Conservation (phyloP, 176 grass and related monocot genomes). For the Zoysia japonica region DNA sequence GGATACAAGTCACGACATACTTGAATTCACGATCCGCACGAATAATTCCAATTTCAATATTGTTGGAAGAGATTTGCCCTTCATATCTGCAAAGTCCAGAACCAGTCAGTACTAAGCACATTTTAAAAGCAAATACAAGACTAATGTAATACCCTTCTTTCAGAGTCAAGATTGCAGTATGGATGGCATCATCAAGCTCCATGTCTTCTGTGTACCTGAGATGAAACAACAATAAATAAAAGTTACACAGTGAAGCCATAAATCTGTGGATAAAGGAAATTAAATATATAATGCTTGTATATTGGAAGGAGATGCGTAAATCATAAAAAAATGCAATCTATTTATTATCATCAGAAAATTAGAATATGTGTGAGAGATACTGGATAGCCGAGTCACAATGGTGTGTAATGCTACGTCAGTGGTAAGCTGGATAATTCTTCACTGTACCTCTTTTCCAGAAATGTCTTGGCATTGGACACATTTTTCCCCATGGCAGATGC, state of each 20-base stretch:
- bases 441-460: slow-evolving; percentile 92
- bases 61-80: slow-evolving; percentile 93
- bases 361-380: not conserved
- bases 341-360: not conserved
- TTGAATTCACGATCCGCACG: slow-evolving; percentile 85
- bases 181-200: slow-evolving; percentile 99
- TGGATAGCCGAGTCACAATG: not conserved
- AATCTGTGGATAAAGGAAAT: slow-evolving; percentile 13
- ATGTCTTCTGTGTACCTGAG: slow-evolving; percentile 93
- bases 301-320: not conserved
- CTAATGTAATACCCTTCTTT: slow-evolving; percentile 88
- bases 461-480: slow-evolving; percentile 93
- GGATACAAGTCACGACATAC: slow-evolving; percentile 30
- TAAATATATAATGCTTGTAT: not conserved
- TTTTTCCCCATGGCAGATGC: slow-evolving; percentile 99
- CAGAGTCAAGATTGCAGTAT: slow-evolving; percentile 93
- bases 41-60: slow-evolving; percentile 98
- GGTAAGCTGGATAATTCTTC: not conserved
- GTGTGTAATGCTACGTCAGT: slow-evolving; percentile 5
- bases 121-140: not conserved
- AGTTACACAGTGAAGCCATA: slow-evolving; percentile 11
- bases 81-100: slow-evolving; percentile 65
- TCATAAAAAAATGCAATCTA: not conserved
- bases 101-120: slow-evolving; percentile 25
- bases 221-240: slow-evolving; percentile 9